A percentile compares a stretch with the other conserved stretches of the same genome.
Conservation (phyloP, 2,329 filamentous ascomycete species). For the Curvularia eragrostidis region DNA sequence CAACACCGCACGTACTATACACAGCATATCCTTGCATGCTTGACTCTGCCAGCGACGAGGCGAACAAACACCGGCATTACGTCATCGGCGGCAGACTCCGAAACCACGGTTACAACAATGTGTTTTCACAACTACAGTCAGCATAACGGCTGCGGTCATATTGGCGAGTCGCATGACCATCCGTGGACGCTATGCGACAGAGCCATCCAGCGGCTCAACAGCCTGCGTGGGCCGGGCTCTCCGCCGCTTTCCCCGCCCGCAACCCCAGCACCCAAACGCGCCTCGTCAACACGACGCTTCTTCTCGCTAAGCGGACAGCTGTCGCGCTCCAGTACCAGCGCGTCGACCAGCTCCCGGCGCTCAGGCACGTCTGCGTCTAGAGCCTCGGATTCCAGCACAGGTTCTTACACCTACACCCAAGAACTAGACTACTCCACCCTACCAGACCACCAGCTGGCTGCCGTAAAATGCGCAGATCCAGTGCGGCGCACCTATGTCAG, state of each 20-base stretch:
- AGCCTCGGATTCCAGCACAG: constrained; percentile 22
- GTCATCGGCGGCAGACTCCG: constrained; percentile 12
- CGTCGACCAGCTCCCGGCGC: constrained; percentile 26
- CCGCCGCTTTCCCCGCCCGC: constrained; percentile 32
- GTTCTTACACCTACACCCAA: constrained; percentile 17
- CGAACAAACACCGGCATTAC: constrained; percentile 2
- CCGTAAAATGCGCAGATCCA: constrained; percentile 27
- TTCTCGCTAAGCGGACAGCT: constrained; percentile 34
- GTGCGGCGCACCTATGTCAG: constrained; percentile 33
- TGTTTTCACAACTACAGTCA: constrained; percentile 46
- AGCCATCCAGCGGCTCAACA: constrained; percentile 32
- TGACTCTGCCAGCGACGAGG: constrained; percentile 3
- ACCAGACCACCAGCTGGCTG: constrained; percentile 37
- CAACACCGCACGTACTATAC: constrained; percentile 7
- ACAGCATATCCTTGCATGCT: constrained; percentile 8
- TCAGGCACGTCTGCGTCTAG: constrained; percentile 17
- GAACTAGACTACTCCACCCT: constrained; percentile 31
- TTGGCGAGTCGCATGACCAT: constrained; percentile 33
- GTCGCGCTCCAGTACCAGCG: constrained; percentile 31
- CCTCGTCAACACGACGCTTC: constrained; percentile 34
- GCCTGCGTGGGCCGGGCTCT: constrained; percentile 38
- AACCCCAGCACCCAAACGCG: constrained; percentile 27
- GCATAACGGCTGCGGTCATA: constrained; percentile 46
- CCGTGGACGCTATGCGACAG: constrained; percentile 40
- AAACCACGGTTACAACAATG: constrained; percentile 19